Evolutionary conservation across 1,284 basidiomycete species (phyloP).

Genomic region (Moesziomyces globuligerus): DNA sequence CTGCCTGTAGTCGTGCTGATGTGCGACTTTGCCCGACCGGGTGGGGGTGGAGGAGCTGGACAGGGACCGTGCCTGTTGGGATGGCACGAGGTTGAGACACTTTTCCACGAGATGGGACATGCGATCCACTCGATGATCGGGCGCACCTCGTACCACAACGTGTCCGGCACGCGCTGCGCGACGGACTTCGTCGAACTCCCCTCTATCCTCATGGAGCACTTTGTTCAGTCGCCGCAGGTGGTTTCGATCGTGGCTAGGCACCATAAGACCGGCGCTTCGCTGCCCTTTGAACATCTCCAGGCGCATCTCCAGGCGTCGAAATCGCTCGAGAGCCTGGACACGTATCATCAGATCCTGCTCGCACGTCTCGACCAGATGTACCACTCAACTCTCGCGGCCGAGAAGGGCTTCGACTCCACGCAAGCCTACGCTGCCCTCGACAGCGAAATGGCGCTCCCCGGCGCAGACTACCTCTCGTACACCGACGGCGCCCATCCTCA

Average conservation of each 20-base stretch:
- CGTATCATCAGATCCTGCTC: conserved; percentile 89
- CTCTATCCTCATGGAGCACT: conserved; percentile 97
- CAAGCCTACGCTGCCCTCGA: conserved; percentile 69
- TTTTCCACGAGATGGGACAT: conserved; percentile 99
- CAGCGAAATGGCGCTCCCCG: conserved; percentile 36
- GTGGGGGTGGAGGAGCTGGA: conserved; percentile 73
- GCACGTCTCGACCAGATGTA: conserved; percentile 89
- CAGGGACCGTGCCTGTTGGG: conserved; percentile 79
- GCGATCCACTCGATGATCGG: conserved; percentile 99
- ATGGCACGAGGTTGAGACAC: conserved; percentile 93
- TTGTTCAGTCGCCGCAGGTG: conserved; percentile 84
- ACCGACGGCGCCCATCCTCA: conserved; percentile 72
- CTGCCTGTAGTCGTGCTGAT: conserved; percentile 90
- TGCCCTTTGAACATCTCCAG: conserved; percentile 75
- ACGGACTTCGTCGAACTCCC: conserved; percentile 98
- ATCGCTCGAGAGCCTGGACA: conserved; percentile 73
- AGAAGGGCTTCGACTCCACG: conserved; percentile 73
- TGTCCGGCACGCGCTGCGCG: conserved; percentile 96
- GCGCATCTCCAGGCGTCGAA: conserved; percentile 40
- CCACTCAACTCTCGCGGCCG: conserved; percentile 74
- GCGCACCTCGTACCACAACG: conserved; percentile 95
- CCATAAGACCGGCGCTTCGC: conserved; percentile 74
- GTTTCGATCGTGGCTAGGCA: conserved; percentile 80
- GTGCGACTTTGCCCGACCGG: conserved; percentile 83
- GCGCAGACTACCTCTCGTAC: conserved; percentile 19